Evolutionary conservation across 163 green algal genomes (phyloP).

Genomic region (Botryococcus braunii): DNA sequence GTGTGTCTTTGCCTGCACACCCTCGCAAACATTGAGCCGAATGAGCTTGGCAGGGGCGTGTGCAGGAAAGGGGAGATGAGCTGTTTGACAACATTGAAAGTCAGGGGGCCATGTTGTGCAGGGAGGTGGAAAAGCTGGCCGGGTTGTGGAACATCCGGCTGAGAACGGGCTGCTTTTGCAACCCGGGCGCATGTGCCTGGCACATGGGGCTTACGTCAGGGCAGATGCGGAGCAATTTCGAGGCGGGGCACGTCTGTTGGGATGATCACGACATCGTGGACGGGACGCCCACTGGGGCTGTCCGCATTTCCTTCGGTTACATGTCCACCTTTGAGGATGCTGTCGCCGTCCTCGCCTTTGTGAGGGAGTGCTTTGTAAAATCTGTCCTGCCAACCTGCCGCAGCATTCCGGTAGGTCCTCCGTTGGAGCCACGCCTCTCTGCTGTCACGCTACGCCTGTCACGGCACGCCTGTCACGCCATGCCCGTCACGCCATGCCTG

Average conservation of each 20-base stretch:
- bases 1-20: too few species aligned
- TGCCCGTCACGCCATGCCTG: too few species aligned
- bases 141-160: conserved; percentile 57
- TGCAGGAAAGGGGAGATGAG: too few species aligned
- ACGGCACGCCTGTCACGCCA: too few species aligned
- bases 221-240: conserved; percentile 31
- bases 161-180: conserved; percentile 83
- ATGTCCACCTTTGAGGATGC: conserved; percentile 60
- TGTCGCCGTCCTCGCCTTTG: conserved; percentile 38
- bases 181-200: conserved; percentile 70
- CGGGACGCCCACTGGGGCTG: conserved; percentile 61
- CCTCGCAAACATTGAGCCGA: too few species aligned
- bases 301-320: conserved; percentile 76
- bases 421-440: too few species aligned
- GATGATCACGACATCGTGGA: conserved; percentile 70
- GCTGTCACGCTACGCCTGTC: too few species aligned
- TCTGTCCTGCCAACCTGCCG: too few species aligned
- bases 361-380: conserved; percentile 59
- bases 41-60: too few species aligned
- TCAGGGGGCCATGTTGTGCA: conserved; percentile 10
- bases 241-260: conserved; percentile 74
- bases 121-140: conserved; percentile 59
- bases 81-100: too few species aligned
- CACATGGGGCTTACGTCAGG: conserved; percentile 51
- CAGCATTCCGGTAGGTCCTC: too few species aligned